phyloP scores from a whole-genome alignment of 345 rosid genomes.

The Salix dunnii region DNA sequence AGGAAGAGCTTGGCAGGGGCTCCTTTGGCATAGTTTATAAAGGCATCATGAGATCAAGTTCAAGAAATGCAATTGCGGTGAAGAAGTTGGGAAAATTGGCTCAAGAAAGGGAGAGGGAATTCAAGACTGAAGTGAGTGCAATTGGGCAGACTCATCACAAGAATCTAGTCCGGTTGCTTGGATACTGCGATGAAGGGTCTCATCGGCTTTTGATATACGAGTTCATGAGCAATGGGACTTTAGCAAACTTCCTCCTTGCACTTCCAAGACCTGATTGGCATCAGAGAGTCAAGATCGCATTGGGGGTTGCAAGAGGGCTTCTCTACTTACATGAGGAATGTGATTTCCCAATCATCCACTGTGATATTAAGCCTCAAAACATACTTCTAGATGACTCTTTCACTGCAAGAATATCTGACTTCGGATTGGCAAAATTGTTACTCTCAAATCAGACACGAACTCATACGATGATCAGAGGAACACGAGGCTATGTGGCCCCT shows the following conservation, averaged over 20 bases:
- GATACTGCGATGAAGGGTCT: constrained; percentile 16
- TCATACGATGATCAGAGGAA: constrained; percentile 10
- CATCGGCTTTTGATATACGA: constrained; percentile 8
- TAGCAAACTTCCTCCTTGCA: constrained; percentile 1
- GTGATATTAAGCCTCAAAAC: constrained; percentile 24
- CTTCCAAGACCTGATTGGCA: constrained; percentile 5
- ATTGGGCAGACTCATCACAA: constrained; percentile 22
- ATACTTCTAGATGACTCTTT: constrained; percentile 9
- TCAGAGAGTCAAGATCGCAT: constrained; percentile 7
- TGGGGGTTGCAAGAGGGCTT: constrained; percentile 15
- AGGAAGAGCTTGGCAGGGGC: constrained; percentile 34
- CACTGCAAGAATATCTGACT: constrained; percentile 14
- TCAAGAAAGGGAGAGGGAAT: constrained; percentile 23
- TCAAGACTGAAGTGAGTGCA: constrained; percentile 28
- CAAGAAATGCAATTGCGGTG: constrained; percentile 17
- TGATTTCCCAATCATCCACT: constrained; percentile 16
- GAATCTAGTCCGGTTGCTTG: constrained; percentile 19
- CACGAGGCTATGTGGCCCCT: constrained; percentile 14
- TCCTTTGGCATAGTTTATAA: constrained; percentile 34
- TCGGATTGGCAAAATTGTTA: constrained; percentile 15
- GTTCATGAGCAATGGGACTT: constrained; percentile 12
- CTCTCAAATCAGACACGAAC: constrained; percentile 7
- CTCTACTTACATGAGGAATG: constrained; percentile 17
- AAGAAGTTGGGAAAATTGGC: constrained; percentile 26
- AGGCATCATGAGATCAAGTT: constrained; percentile 17